These are phyloP conservation scores for Davidsoniella virescens DNA, from an alignment of 2,329 filamentous ascomycete species.

Conservation along the genomic window DNA sequence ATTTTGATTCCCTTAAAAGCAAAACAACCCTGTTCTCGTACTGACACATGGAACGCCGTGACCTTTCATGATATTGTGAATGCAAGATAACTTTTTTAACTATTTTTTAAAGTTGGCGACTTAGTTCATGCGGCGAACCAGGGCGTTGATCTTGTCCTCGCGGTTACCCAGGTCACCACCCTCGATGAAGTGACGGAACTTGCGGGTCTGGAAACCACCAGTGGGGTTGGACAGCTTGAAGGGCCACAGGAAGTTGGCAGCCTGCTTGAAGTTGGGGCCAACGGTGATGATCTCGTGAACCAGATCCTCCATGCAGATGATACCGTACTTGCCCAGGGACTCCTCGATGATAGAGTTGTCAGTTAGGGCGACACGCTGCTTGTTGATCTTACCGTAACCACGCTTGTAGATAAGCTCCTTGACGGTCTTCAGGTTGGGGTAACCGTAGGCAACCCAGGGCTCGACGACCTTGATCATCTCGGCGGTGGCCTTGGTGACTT, in stretches of 20 bases:
- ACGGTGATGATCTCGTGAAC: conserved; percentile 99
- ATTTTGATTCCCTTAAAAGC: conserved; percentile 11
- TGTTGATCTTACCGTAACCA: conserved; percentile 96
- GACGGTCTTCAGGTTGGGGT: conserved; percentile 98
- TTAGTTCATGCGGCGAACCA: conserved; percentile 99
- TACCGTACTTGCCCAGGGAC: conserved; percentile 92
- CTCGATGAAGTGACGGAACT: conserved; percentile 99
- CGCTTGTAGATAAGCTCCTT: conserved; percentile 99
- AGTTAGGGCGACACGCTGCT: conserved; percentile 90
- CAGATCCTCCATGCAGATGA: conserved; percentile 97
- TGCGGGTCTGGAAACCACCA: conserved; percentile 87
- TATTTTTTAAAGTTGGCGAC: conserved; percentile 16
- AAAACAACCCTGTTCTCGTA: conserved; percentile 12
- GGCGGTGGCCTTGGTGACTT: conserved; percentile 89
- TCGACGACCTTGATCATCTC: conserved; percentile 98
- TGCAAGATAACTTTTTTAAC: conserved; percentile 17
- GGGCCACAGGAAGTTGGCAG: conserved; percentile 98
- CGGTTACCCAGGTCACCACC: conserved; percentile 98
- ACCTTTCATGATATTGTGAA: conserved; percentile 19
- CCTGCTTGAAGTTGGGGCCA: conserved; percentile 99
- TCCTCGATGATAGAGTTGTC: conserved; percentile 98
- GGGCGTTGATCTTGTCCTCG: conserved; percentile 91
- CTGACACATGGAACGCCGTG: conserved; percentile 14
- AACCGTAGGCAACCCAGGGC: conserved; percentile 97
- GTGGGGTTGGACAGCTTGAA: conserved; percentile 99